These are phyloP conservation scores for Nakazawaea anatomiae DNA, from an alignment of 805 yeast species.

Conservation along the genomic window DNA sequence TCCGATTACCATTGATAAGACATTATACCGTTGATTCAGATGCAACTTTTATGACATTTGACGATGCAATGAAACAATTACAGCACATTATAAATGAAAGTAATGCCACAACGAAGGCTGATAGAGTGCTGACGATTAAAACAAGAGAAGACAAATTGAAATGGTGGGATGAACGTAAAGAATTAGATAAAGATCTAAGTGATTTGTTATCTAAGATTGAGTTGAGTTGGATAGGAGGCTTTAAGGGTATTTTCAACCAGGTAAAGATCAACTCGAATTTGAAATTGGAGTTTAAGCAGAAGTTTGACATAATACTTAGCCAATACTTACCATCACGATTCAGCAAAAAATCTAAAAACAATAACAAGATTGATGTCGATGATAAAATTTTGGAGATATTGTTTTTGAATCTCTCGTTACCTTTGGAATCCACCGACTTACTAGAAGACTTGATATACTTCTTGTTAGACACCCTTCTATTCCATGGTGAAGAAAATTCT, in stretches of 20 bases:
- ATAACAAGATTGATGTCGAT: slow-evolving; percentile 22
- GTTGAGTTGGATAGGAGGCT: slow-evolving; percentile 71
- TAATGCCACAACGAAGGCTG: slow-evolving; percentile 50
- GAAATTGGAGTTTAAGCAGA: slow-evolving; percentile 27
- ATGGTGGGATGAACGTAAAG: slow-evolving; percentile 77
- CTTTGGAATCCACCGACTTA: slow-evolving; percentile 25
- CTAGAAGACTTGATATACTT: slow-evolving; percentile 62
- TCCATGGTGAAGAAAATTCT: slow-evolving; percentile 59
- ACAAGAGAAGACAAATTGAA: slow-evolving; percentile 53
- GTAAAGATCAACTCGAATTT: slow-evolving; percentile 19
- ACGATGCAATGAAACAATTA: slow-evolving; percentile 40
- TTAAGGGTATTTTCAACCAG: slow-evolving; percentile 53
- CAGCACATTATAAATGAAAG: slow-evolving; percentile 52
- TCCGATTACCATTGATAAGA: slow-evolving; percentile 58
- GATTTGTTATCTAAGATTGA: slow-evolving; percentile 55
- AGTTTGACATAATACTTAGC: slow-evolving; percentile 34
- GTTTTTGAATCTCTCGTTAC: slow-evolving; percentile 41
- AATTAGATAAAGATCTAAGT: slow-evolving; percentile 51
- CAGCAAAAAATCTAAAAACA: slow-evolving; percentile 15
- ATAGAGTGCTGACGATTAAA: slow-evolving; percentile 43
- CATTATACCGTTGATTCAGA: slow-evolving; percentile 32
- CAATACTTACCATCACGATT: slow-evolving; percentile 42
- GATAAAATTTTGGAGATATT: slow-evolving; percentile 44
- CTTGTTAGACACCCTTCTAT: slow-evolving; percentile 51
- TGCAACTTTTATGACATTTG: slow-evolving; percentile 34